Conservation (phyloP, 2,329 filamentous ascomycete species). For the Epichloe brachyelytri region DNA sequence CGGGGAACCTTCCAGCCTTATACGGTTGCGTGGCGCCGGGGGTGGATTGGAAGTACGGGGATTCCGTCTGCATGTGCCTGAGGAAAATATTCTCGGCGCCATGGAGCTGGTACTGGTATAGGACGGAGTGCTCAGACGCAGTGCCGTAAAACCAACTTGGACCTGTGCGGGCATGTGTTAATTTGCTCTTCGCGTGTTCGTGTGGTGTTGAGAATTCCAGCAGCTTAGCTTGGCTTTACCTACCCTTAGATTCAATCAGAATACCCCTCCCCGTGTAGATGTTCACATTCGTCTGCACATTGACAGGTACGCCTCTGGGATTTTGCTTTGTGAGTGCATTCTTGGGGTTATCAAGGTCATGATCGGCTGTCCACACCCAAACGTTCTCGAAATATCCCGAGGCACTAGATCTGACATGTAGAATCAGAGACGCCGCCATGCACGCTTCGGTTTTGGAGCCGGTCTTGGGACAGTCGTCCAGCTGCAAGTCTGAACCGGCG, state of each 20-base stretch:
- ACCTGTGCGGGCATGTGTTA: neutral
- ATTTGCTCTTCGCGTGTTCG: no score
- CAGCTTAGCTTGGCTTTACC: no score
- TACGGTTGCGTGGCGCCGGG: conserved; percentile 10
- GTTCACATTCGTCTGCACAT: conserved; percentile 10
- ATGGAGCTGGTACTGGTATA: conserved; percentile 39
- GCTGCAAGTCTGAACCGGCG: conserved; percentile 51
- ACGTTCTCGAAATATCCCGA: conserved; percentile 40
- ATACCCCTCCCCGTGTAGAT: neutral
- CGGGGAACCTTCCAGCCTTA: conserved; percentile 3
- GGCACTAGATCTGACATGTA: conserved; percentile 31
- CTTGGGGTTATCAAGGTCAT: conserved; percentile 27
- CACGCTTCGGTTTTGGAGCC: conserved; percentile 38
- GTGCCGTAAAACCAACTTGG: conserved; percentile 30
- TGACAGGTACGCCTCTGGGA: no score
- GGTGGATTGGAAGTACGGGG: conserved; percentile 36
- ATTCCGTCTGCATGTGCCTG: conserved; percentile 55
- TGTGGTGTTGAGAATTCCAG: no score
- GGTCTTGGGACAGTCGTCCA: conserved; percentile 33
- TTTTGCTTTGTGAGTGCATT: no score
- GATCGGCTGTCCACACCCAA: conserved; percentile 60
- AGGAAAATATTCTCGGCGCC: conserved; percentile 37
- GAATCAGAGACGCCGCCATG: conserved; percentile 41
- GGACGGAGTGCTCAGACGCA: conserved; percentile 34
- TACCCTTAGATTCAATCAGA: no score